Evolutionary conservation across 495 filamentous ascomycete species (phyloP).

Genomic region (Xylaria flabelliformis): DNA sequence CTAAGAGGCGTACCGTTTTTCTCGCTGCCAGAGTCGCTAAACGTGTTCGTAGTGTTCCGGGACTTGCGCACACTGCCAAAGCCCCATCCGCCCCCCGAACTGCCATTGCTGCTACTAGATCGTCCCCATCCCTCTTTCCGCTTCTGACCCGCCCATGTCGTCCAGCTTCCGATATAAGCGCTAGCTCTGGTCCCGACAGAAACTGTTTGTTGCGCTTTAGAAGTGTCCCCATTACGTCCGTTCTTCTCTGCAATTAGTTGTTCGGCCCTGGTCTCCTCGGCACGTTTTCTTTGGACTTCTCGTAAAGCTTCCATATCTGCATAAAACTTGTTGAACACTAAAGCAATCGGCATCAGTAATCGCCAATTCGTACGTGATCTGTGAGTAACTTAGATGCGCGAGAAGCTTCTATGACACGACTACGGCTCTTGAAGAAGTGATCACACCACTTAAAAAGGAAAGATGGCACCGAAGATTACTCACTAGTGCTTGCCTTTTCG

Average conservation of each 20-base stretch:
- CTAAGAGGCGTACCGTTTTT: slow-evolving; percentile 44
- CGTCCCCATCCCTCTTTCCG: slow-evolving; percentile 67
- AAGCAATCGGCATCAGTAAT: not conserved
- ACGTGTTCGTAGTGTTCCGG: slow-evolving; percentile 23
- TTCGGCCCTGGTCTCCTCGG: slow-evolving; percentile 61
- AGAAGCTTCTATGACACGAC: not conserved
- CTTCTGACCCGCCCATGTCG: slow-evolving; percentile 93
- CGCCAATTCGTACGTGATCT: not conserved
- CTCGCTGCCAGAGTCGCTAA: slow-evolving; percentile 39
- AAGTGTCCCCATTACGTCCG: slow-evolving; percentile 60
- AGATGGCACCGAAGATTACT: not conserved
- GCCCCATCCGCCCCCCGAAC: slow-evolving; percentile 43
- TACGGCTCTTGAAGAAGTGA: not conserved
- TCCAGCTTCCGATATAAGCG: slow-evolving; percentile 92
- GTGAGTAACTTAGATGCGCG: not conserved
- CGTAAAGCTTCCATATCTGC: slow-evolving; percentile 86
- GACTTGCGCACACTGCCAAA: slow-evolving; percentile 42
- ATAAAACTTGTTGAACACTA: slow-evolving; percentile 83
- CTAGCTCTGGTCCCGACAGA: slow-evolving; percentile 75
- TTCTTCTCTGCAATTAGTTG: slow-evolving; percentile 40
- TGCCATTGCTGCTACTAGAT: slow-evolving; percentile 35
- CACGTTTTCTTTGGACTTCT: slow-evolving; percentile 76
- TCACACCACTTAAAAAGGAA: not conserved
- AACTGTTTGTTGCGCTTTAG: slow-evolving; percentile 70
- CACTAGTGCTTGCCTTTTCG: slow-evolving; percentile 73